These are phyloP conservation scores for Calonectria honghensis DNA, from an alignment of 2,329 filamentous ascomycete genomes.

Conservation along the genomic window DNA sequence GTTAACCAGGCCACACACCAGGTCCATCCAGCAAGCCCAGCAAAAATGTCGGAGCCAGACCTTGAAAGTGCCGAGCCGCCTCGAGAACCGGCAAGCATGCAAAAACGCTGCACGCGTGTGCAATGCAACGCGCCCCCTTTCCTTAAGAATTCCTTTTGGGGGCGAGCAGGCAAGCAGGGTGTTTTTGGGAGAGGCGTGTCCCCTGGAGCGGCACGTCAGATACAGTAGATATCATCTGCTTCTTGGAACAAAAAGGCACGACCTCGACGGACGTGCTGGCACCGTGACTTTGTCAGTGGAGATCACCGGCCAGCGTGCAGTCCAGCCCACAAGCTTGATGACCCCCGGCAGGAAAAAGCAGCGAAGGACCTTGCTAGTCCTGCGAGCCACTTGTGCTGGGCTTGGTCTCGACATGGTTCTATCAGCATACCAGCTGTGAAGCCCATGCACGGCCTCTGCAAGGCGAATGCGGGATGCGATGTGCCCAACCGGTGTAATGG, in stretches of 20 bases:
- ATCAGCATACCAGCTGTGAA: constrained; percentile 35
- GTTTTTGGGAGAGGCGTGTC: constrained; percentile 10
- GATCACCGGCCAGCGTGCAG: constrained; percentile 30
- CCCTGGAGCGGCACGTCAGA: constrained; percentile 18
- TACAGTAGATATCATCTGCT: constrained; percentile 26
- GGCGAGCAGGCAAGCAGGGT: background rate
- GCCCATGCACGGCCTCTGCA: constrained; percentile 41
- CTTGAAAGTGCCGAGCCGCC: constrained; percentile 5
- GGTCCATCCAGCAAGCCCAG: constrained; percentile 3
- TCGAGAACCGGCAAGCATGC: constrained; percentile 27
- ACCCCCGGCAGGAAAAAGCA: constrained; percentile 37
- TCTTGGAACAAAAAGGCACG: background rate
- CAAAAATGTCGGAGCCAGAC: constrained; percentile 2
- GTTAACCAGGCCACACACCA: constrained; percentile 13
- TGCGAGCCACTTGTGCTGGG: constrained; percentile 35
- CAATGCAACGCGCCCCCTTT: constrained; percentile 27
- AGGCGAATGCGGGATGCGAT: constrained; percentile 47
- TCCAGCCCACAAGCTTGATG: constrained; percentile 31
- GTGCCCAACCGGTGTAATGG: constrained; percentile 50
- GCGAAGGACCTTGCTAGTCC: constrained; percentile 28
- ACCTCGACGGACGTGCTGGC: constrained; percentile 32
- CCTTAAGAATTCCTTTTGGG: constrained; percentile 17
- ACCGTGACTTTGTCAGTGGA: constrained; percentile 39
- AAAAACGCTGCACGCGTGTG: constrained; percentile 10
- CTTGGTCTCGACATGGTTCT: constrained; percentile 31